phyloP scores from a whole-genome alignment of 73 alveolate genomes.

The Diophrys appendiculata region DNA sequence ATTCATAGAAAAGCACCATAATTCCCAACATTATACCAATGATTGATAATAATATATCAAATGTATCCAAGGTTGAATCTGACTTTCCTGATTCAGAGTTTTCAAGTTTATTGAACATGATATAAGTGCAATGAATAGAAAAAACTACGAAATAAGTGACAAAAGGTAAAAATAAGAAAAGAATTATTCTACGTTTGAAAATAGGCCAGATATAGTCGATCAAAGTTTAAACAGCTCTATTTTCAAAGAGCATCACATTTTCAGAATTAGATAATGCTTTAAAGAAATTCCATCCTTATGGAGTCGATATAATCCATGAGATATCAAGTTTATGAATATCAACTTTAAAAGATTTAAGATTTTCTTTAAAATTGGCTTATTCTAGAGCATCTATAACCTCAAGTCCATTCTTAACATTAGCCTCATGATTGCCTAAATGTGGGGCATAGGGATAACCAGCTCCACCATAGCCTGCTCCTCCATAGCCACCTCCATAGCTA shows the following conservation, averaged over 20 bases:
- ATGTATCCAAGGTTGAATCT: no score
- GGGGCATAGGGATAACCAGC: no score
- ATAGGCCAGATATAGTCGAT: not conserved
- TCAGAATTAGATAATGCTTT: not conserved
- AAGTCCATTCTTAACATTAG: no score
- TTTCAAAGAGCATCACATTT: not conserved
- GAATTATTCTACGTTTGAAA: no score
- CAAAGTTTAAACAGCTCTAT: not conserved
- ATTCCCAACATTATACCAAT: not conserved
- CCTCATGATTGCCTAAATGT: no score
- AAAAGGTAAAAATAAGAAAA: not conserved
- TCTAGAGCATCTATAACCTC: no score
- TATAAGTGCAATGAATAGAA: not conserved
- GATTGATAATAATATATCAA: not conserved
- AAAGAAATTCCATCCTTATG: not conserved
- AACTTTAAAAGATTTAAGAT: no score
- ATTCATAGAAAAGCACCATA: not conserved
- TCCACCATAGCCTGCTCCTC: no score
- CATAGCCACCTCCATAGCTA: no score
- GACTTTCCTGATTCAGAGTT: not conserved
- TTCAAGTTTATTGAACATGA: no score
- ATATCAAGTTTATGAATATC: no score
- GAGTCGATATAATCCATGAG: not conserved
- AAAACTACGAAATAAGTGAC: not conserved
- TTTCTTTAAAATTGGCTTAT: no score